Evolutionary conservation across 2,329 filamentous ascomycete genomes (phyloP), one percentile per base, ranked within the genome.

Genomic region (Verticillium longisporum): DNA sequence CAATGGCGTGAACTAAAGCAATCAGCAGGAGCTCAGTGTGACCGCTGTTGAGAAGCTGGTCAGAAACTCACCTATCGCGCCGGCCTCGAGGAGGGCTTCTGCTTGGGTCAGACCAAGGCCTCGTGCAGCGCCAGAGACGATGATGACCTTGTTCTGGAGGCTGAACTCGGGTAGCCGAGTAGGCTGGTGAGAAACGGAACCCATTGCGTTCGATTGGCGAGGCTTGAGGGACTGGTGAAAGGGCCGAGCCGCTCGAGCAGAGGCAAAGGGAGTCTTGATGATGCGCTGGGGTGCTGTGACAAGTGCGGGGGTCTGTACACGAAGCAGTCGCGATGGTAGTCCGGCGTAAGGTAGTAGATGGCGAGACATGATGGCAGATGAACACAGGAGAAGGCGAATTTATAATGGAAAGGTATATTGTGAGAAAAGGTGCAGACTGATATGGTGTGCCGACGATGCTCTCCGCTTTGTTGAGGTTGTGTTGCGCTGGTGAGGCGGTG

Each of bases 81-180:
- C 91, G 10, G 90, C 90, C 73, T 95, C 90, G 45, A 94, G 77
- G 56, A 95, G 78, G 6, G 90, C 91, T 70, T 94, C 89, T 53
- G 88, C 84, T 72, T 94, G 89, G 26, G 89, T 88, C 50, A 96
- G 79, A 50, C 91, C 91, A 10, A 96, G 79, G 2, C 92, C 91
- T 63, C 90, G 84, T 7, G 87, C 91, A 61, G 84, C 91, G 56
- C 91, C 91, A 2, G 90, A 90, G 21, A 96, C 88, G 55, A 92
- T 75, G 59, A 93, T 81, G 15, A 93, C 87, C 73, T 89, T 92
- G 74, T 85, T 84, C 65, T 83, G 81, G 65, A 96, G 81, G 68
- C 83, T 88, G 78, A 95, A 95, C 70, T 95, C 91, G 55, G 89
- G 87, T 58, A 93, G 74, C 13, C 74, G 63, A 34, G 71, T 58